These are phyloP conservation scores for Dipteronia sinensis DNA, from an alignment of 345 rosid genomes.

Conservation along the genomic window DNA sequence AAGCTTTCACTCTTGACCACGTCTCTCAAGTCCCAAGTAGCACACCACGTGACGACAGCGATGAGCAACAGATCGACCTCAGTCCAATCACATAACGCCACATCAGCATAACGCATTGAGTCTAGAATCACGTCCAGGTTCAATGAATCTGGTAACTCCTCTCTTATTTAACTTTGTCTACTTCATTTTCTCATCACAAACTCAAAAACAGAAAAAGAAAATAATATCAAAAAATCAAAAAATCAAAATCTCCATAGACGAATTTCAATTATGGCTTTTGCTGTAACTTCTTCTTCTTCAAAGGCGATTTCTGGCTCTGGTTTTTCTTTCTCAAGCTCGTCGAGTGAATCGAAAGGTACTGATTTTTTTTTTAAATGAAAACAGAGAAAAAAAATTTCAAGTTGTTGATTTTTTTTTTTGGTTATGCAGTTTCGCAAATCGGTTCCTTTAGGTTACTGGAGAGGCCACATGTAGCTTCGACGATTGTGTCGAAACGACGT, in stretches of 20 bases:
- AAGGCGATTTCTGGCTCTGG: conserved; percentile 40
- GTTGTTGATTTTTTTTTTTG: background rate
- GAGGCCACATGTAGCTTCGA: conserved; percentile 33
- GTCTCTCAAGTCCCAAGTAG: background rate
- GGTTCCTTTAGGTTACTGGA: conserved; percentile 54
- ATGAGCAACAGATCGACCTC: background rate
- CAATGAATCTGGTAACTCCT: conserved; percentile 37
- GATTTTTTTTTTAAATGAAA: background rate
- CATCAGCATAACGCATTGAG: conserved; percentile 17
- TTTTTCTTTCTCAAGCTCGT: conserved; percentile 32
- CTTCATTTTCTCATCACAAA: background rate
- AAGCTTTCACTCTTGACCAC: background rate
- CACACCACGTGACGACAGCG: conserved; percentile 18
- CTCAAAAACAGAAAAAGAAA: background rate
- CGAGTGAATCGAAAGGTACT: conserved; percentile 50
- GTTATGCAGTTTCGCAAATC: conserved; percentile 50
- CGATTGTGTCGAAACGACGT: conserved; percentile 46
- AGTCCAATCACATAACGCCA: conserved; percentile 32
- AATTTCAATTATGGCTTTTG: conserved; percentile 40
- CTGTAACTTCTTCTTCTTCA: conserved; percentile 47
- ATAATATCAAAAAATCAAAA: background rate
- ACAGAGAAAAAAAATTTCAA: too few species aligned
- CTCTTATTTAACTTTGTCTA: conserved; percentile 41
- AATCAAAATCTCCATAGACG: background rate
- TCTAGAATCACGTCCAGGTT: conserved; percentile 48